Evolutionary conservation across 2,329 filamentous ascomycete species (phyloP).

Genomic region (Phaeosphaeriaceae sp.): DNA sequence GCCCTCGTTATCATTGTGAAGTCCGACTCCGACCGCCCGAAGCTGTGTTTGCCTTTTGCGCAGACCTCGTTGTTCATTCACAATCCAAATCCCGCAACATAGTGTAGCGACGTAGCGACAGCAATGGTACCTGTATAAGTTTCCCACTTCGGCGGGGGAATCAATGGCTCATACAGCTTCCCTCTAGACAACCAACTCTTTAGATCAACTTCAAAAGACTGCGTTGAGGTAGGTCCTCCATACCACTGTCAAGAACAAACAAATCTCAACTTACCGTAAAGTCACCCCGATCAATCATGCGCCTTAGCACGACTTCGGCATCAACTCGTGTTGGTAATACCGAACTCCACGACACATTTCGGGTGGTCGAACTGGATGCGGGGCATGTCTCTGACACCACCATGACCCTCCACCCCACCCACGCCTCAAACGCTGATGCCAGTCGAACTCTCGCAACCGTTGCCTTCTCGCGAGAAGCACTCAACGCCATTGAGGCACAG

Average conservation of each 20-base stretch:
- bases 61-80: neutral
- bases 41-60: neutral
- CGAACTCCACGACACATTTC: constrained; percentile 12
- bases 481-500: constrained; percentile 11
- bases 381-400: constrained; percentile 1
- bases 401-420: neutral
- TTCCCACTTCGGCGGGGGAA: neutral
- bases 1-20: neutral
- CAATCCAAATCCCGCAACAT: neutral
- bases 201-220: neutral
- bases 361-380: constrained; percentile 19
- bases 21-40: neutral
- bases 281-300: neutral
- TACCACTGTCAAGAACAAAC: neutral
- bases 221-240: neutral
- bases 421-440: neutral
- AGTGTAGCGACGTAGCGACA: neutral
- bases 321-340: constrained; percentile 12
- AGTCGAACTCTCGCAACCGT: neutral
- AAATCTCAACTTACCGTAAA: neutral
- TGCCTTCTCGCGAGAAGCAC: constrained; percentile 8
- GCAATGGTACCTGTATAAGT: neutral
- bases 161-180: neutral
- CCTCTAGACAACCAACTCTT: neutral
- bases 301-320: neutral